These are phyloP conservation scores for Cytidiella melzeri DNA, from an alignment of 768 basidiomycete species.

Conservation along the genomic window DNA sequence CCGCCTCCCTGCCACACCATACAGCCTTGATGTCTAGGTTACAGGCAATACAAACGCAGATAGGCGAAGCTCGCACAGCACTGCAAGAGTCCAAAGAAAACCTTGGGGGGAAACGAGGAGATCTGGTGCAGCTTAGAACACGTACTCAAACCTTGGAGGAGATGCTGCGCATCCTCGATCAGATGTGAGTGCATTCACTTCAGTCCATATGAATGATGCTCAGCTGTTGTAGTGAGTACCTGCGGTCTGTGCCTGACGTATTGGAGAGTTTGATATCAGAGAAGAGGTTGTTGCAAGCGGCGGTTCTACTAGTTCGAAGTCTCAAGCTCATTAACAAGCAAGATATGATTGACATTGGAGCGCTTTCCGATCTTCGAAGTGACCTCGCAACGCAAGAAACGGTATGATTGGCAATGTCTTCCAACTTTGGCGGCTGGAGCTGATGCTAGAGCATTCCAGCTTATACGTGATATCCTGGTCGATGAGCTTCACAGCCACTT, in stretches of 20 bases:
- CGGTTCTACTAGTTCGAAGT: slow-evolving; percentile 79
- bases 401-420: slow-evolving; percentile 38
- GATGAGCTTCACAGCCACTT: slow-evolving; percentile 96
- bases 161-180: slow-evolving; percentile 91
- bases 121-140: slow-evolving; percentile 85
- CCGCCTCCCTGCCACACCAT: slow-evolving; percentile 90
- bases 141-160: slow-evolving; percentile 90
- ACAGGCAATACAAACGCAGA: slow-evolving; percentile 65
- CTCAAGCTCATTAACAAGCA: slow-evolving; percentile 86
- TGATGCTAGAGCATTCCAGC: slow-evolving; percentile 38
- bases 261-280: slow-evolving; percentile 95
- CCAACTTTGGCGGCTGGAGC: background rate
- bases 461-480: slow-evolving; percentile 84
- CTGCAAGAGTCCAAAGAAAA: slow-evolving; percentile 78
- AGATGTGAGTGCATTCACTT: slow-evolving; percentile 60
- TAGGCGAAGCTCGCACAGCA: slow-evolving; percentile 59
- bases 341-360: slow-evolving; percentile 96
- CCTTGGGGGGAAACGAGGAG: slow-evolving; percentile 76
- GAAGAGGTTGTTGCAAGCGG: slow-evolving; percentile 86
- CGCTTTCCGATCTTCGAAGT: slow-evolving; percentile 77
- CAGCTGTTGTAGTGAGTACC: slow-evolving; percentile 57
- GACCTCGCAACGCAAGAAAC: slow-evolving; percentile 85
- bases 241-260: slow-evolving; percentile 87
- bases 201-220: slow-evolving; percentile 14
- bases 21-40: slow-evolving; percentile 71